phyloP scores from a whole-genome alignment of 208 protist species.

The Leishmania amazonensis region DNA sequence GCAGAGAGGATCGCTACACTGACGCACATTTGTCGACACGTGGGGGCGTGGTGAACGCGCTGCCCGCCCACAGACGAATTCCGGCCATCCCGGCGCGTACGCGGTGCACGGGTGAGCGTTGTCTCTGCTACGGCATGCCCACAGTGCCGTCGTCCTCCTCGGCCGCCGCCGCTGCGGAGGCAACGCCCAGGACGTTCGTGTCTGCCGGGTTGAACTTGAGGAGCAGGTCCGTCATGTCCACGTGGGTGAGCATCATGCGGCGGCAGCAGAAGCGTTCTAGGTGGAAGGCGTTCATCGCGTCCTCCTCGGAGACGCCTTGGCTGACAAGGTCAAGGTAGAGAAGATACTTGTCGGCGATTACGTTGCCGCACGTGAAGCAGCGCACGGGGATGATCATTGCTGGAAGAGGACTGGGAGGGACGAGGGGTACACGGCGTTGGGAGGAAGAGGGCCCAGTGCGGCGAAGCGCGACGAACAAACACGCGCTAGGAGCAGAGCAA shows the following conservation, averaged over 20 bases:
- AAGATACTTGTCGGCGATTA: slow-evolving; percentile 99
- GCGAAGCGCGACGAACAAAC: not conserved
- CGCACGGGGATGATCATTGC: slow-evolving; percentile 99
- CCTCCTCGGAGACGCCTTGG: slow-evolving; percentile 93
- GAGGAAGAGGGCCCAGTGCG: not conserved
- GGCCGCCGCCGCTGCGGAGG: not conserved
- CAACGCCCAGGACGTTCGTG: slow-evolving; percentile 48
- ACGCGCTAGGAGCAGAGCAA: not conserved
- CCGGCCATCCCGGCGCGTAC: not conserved
- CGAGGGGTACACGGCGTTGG: not conserved
- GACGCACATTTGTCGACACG: not conserved
- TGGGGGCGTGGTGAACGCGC: not conserved
- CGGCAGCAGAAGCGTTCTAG: slow-evolving; percentile 99
- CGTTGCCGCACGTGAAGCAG: slow-evolving; percentile 99
- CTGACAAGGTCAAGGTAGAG: slow-evolving; percentile 94
- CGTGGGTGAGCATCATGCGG: slow-evolving; percentile 99
- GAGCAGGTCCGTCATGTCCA: slow-evolving; percentile 99
- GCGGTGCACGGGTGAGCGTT: not conserved
- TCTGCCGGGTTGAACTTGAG: slow-evolving; percentile 92
- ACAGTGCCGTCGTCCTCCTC: not conserved
- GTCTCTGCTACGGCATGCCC: not conserved
- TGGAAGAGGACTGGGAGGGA: not conserved
- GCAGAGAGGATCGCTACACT: not conserved
- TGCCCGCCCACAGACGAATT: no score
- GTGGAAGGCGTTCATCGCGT: slow-evolving; percentile 96